Evolutionary conservation across 306 rosid genomes (phyloP), one percentile per base, ranked within the genome.

Genomic region (Glycine tomentella): DNA sequence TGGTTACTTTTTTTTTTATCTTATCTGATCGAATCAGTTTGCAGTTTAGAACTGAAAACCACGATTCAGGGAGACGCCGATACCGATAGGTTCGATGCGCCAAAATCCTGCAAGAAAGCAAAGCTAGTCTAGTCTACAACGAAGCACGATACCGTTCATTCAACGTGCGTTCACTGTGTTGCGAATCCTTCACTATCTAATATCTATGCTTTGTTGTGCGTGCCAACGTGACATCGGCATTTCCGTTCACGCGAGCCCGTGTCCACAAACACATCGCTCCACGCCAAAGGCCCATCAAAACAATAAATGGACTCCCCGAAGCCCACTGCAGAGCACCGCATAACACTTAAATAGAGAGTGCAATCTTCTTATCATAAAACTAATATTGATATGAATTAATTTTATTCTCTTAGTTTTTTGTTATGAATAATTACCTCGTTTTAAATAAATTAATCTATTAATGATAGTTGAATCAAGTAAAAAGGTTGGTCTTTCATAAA

Each of bases 1-100:
- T 9, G 33, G 51, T 62, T n/a, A 1, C 63, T 52, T 64, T 4
- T 55, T 6, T 42, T 8, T 46, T 15, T 61, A 69, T 79, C 42
- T 48, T 69, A 69, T 68, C 51, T 66, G 33, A n/a, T 42, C 45
- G 25, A 14, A 36, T 66, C 51, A 66, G 72, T 4, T 62, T 34
- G 17, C 69, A 62, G 16, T 66, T 40, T 66, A 7, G 25, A 64
- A 66, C 48, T 36, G 4, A 64, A 4, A 64, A 36, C 6, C 13
- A 0, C 53, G 49, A 67, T 44, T 66, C 13, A 45, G 72, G 50
- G 8, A 3, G 15, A 34, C 25, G 69, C 9, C 17, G 46, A 63
- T 63, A 25, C 1, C 31, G 31, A 25, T 25, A 64, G 5, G 20
- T 4, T 25, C n/a, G 66, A 59, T 12, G 46, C 17, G 16, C 45